Conservation (phyloP, 78 protist species). For the Dictyostelium purpureum region DNA sequence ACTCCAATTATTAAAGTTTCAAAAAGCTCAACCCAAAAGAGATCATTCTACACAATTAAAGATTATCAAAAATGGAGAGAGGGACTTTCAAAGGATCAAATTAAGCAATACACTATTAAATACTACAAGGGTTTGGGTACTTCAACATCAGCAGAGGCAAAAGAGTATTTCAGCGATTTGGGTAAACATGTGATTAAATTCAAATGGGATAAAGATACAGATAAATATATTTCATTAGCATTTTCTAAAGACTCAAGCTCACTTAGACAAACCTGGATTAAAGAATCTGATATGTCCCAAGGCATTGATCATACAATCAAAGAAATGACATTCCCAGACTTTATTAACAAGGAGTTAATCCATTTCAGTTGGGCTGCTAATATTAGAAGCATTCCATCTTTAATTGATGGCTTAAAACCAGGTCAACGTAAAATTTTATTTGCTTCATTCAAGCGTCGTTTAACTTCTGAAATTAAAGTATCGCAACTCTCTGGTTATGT, state of each 20-base stretch:
- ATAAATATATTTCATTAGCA: slow-evolving; percentile 85
- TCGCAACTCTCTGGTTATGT: slow-evolving; percentile 81
- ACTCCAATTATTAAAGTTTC: slow-evolving; percentile 98
- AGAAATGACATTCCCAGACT: slow-evolving; percentile 50
- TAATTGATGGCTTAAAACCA: slow-evolving; percentile 99
- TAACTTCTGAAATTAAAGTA: slow-evolving; percentile 93
- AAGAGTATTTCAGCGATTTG: slow-evolving; percentile 94
- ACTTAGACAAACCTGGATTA: slow-evolving; percentile 97
- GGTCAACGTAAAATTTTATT: slow-evolving; percentile 98
- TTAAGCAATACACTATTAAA: slow-evolving; percentile 89
- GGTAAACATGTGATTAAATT: slow-evolving; percentile 87
- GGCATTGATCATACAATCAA: slow-evolving; percentile 51
- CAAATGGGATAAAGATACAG: slow-evolving; percentile 65
- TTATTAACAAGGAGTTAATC: slow-evolving; percentile 92
- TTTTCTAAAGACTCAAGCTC: slow-evolving; percentile 88
- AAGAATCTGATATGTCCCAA: slow-evolving; percentile 34
- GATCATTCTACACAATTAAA: slow-evolving; percentile 97
- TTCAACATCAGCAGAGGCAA: slow-evolving; percentile 93
- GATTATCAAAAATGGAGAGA: slow-evolving; percentile 64
- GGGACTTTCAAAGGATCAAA: not conserved
- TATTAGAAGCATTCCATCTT: slow-evolving; percentile 96
- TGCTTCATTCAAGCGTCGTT: slow-evolving; percentile 97
- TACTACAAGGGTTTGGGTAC: slow-evolving; percentile 99
- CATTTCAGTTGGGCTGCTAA: slow-evolving; percentile 95
- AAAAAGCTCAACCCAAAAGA: slow-evolving; percentile 58